These are phyloP conservation scores for Fusarium sp. DNA, from an alignment of 2,329 filamentous ascomycete species.

Conservation along the genomic window DNA sequence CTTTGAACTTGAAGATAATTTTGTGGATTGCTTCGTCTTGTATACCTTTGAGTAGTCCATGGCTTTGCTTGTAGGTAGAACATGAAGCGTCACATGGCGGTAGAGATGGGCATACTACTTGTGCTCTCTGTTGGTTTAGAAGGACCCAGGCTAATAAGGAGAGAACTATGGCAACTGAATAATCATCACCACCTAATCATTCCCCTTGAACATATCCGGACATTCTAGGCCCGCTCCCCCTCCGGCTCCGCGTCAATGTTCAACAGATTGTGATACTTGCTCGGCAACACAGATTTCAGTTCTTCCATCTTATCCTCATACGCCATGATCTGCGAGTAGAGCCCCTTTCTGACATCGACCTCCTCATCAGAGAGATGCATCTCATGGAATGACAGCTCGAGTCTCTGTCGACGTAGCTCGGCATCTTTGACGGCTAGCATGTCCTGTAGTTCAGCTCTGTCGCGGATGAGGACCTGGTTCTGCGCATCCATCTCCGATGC, in stretches of 20 bases:
- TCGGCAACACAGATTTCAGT: slow-evolving; percentile 25
- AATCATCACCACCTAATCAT: background rate
- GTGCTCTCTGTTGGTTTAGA: background rate
- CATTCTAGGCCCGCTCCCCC: background rate
- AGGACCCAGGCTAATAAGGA: background rate
- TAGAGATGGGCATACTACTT: background rate
- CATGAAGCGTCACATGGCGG: background rate
- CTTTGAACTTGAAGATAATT: no score
- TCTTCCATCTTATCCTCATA: slow-evolving; percentile 27
- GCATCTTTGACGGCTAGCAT: slow-evolving; percentile 31
- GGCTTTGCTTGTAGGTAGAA: background rate
- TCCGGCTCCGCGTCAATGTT: background rate
- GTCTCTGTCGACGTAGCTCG: slow-evolving; percentile 29
- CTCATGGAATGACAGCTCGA: slow-evolving; percentile 36
- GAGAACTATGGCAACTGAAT: background rate
- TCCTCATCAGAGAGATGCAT: background rate
- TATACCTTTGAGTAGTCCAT: background rate
- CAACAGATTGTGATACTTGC: slow-evolving; percentile 10
- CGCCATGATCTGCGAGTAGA: slow-evolving; percentile 5
- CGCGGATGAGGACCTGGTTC: slow-evolving; percentile 33
- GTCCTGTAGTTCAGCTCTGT: slow-evolving; percentile 34
- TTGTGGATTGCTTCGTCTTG: background rate
- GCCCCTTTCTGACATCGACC: background rate
- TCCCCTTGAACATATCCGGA: background rate
- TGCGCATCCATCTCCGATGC: slow-evolving; percentile 25